Conservation (phyloP, 2,329 filamentous ascomycete species). For the Claviceps arundinis region DNA sequence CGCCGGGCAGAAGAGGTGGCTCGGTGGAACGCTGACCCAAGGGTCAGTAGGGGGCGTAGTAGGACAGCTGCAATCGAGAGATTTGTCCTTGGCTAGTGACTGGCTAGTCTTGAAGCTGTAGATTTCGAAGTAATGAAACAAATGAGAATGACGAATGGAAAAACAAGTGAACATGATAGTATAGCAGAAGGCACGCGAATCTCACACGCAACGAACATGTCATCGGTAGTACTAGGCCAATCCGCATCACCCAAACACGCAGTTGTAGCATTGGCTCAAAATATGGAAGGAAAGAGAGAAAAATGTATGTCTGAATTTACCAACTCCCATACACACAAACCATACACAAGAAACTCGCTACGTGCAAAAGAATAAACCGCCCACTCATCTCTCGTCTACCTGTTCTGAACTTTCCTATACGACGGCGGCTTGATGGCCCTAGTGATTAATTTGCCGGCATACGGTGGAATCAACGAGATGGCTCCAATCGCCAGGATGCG, state of each 20-base stretch:
- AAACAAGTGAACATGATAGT: not conserved
- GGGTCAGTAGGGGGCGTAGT: conserved; percentile 60
- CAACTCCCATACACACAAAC: not conserved
- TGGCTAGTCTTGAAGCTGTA: conserved; percentile 43
- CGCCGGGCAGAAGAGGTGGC: conserved; percentile 69
- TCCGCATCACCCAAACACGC: not conserved
- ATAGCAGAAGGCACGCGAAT: not conserved
- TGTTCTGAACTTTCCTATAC: conserved; percentile 81
- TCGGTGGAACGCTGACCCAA: conserved; percentile 57
- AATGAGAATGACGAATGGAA: not conserved
- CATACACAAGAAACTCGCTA: not conserved
- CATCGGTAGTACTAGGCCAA: not conserved
- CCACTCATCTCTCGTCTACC: conserved; percentile 24
- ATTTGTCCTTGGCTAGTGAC: conserved; percentile 21
- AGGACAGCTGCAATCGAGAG: conserved; percentile 40
- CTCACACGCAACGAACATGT: no score
- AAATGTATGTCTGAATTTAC: not conserved
- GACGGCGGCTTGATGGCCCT: conserved; percentile 81
- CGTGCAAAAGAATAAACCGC: not conserved
- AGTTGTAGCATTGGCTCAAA: not conserved
- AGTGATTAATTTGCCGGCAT: conserved; percentile 72
- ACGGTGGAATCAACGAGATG: conserved; percentile 74
- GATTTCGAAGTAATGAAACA: not conserved
- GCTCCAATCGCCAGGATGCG: conserved; percentile 67
- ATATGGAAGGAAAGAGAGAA: not conserved